phyloP scores from a whole-genome alignment of 2,329 filamentous ascomycete species.

The Epichloe sp. region DNA sequence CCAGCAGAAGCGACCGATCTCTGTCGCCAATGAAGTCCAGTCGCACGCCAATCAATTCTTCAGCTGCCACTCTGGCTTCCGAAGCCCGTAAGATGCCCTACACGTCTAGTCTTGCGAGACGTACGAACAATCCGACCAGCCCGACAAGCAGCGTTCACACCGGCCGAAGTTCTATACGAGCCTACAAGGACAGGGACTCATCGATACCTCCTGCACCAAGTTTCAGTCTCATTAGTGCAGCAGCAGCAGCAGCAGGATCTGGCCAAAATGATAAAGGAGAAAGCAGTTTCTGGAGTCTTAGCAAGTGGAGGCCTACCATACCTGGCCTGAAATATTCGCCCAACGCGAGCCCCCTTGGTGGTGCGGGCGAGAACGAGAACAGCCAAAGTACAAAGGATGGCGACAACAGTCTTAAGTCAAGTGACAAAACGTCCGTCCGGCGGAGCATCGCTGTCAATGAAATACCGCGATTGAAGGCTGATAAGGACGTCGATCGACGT shows the following conservation, averaged over 20 bases:
- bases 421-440: conserved; percentile 18
- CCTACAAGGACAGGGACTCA: conserved; percentile 14
- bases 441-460: conserved; percentile 19
- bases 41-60: conserved; percentile 23
- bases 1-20: conserved; percentile 38
- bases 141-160: conserved; percentile 23
- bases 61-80: conserved; percentile 27
- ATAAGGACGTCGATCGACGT: conserved; percentile 16
- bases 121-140: conserved; percentile 20
- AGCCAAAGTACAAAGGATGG: conserved; percentile 14
- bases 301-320: conserved; percentile 35
- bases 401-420: conserved; percentile 17
- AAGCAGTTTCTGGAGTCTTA: conserved; percentile 43
- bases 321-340: conserved; percentile 20
- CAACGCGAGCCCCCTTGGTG: conserved; percentile 12
- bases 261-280: conserved; percentile 29
- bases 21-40: conserved; percentile 37
- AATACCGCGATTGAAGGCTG: conserved; percentile 12
- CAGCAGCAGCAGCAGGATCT: conserved; percentile 16
- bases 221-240: conserved; percentile 33
- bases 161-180: conserved; percentile 13
- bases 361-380: conserved; percentile 5
- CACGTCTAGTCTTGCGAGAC: conserved; percentile 13
- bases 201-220: conserved; percentile 38
- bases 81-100: conserved; percentile 35